Base-by-base conservation (phyloP, 306 rosid genomes). In the Gastrolobium villosum region DNA sequence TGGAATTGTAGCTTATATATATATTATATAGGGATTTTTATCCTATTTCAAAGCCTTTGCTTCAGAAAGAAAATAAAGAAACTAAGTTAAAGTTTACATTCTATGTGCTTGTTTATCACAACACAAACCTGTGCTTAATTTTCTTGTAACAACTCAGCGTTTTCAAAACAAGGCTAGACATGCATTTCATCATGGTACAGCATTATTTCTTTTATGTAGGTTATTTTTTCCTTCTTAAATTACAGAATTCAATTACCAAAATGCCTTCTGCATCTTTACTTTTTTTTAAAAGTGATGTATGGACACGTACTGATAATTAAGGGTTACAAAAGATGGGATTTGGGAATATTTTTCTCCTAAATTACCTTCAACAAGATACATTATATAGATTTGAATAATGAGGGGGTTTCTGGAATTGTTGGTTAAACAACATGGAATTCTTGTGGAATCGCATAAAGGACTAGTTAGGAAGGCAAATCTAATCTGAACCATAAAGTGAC, bases 381-480 rank as follows among this genome's bases (percentile, higher is more conserved):
- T 13, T 8, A 66, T 0, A 41, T 14, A 56, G 32, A 4, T 37
- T 4, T 63, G 48, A 64, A 40, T 45, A 45, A 32, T 2, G 35
- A 46, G 60, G 60, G 20, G 70, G 1, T 73, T 57, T 43, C 34
- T 30, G 62, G 10, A 60, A 15, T 45, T 74, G 59, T 32, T 45
- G 57, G 43, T 44, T 60, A 43, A 31, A 59, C 5, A 32, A 74
- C 46, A n/a, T 15, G 35, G 36, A 46, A 8, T 64, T 53, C 6
- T 72, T 72, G 35, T 32, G n/a, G 37, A 79, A 72, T 67, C 39
- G 10, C 74, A 48, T 65, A n/a, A 6, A 28, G 37, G 3, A 62
- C 40, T 10, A 31, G 40, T 70, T 50, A 15, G 20, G 56, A 44
- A 72, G 74, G 37, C 2, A 37, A 45, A 82, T 76, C 14, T 60